Evolutionary conservation across 1,139 yeast species (phyloP), one percentile per base, ranked within the genome.

Genomic region (Zygosaccharomyces sapae): DNA sequence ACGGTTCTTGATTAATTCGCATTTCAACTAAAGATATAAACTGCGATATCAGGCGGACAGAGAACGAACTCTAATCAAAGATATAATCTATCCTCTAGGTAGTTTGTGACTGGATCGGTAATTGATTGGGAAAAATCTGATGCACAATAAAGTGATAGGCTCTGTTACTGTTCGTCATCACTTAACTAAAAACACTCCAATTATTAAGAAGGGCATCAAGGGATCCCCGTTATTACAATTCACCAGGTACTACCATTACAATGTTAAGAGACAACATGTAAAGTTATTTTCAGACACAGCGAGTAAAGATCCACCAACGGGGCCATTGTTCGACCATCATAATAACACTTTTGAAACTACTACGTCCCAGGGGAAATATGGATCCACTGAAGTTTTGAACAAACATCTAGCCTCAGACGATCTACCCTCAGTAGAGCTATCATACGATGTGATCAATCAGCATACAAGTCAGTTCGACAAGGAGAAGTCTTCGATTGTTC

Each of bases 401-500:
- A 40, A 55, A 18, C 59, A 57, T 12, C 49, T 66, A 5, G 55
- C 54, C 22, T 56, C 57, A 24, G 58, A 51, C 44, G 56, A 64
- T 43, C 66, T 74, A 27, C 70, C 69, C 20, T 68, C 75, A 1
- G 82, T 73, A 2, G 71, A 68, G n/a, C 66, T 74, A 30, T 72
- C 72, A 0, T 77, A 57, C 54, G 81, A 77, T 46, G 65, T 64
- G 33, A 63, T 67, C 57, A 63, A 66, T 24, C 63, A 63, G 48
- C 46, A 55, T 34, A 46, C 57, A 33, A 62, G 52, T 25, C 50
- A 49, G 38, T 49, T 49, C 19, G 43, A 46, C 29, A 44, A 43
- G 29, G 52, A 49, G 34, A 49, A 49, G 35, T 33, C 71, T 3
- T 95, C 97, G 1, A 68, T 92, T 12, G 66, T 92, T 31, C 79